Evolutionary conservation across 805 yeast genomes (phyloP).

Genomic region (Metschnikowia picachoensis): DNA sequence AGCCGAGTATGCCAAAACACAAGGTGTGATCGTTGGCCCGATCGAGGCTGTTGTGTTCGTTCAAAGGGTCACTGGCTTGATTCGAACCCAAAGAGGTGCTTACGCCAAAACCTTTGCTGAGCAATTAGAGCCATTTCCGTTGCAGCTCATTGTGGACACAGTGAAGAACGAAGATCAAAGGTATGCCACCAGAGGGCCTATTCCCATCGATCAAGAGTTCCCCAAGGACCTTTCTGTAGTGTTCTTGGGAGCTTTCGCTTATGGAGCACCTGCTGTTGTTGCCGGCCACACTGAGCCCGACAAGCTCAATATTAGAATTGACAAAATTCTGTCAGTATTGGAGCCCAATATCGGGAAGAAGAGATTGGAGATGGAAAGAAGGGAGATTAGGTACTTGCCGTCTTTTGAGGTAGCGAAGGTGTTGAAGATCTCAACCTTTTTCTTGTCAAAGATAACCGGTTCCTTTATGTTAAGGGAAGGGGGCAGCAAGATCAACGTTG

Average conservation of each 20-base stretch:
- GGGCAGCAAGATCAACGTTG: conserved; percentile 55
- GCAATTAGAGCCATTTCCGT: conserved; percentile 58
- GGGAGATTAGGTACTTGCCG: conserved; percentile 57
- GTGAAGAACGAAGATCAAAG: conserved; percentile 74
- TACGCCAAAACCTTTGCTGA: conserved; percentile 65
- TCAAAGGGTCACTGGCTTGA: conserved; percentile 73
- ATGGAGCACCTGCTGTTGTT: conserved; percentile 74
- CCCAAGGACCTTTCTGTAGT: conserved; percentile 70
- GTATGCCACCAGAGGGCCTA: conserved; percentile 65
- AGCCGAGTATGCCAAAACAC: conserved; percentile 43
- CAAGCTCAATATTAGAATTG: conserved; percentile 48
- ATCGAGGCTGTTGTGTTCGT: conserved; percentile 63
- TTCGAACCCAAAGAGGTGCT: conserved; percentile 67
- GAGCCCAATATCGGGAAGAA: conserved; percentile 67
- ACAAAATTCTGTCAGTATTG: conserved; percentile 32
- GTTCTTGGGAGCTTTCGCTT: conserved; percentile 81
- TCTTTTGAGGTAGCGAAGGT: conserved; percentile 60
- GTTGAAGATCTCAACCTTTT: conserved; percentile 55
- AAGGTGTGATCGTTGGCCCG: conserved; percentile 59
- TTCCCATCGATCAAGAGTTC: conserved; percentile 77
- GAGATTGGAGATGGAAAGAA: conserved; percentile 55
- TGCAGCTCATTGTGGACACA: conserved; percentile 72
- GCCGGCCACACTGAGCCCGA: conserved; percentile 48
- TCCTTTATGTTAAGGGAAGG: conserved; percentile 57
- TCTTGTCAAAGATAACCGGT: conserved; percentile 77